Base-by-base conservation (phyloP, 306 rosid genomes). In the Vicia villosa region DNA sequence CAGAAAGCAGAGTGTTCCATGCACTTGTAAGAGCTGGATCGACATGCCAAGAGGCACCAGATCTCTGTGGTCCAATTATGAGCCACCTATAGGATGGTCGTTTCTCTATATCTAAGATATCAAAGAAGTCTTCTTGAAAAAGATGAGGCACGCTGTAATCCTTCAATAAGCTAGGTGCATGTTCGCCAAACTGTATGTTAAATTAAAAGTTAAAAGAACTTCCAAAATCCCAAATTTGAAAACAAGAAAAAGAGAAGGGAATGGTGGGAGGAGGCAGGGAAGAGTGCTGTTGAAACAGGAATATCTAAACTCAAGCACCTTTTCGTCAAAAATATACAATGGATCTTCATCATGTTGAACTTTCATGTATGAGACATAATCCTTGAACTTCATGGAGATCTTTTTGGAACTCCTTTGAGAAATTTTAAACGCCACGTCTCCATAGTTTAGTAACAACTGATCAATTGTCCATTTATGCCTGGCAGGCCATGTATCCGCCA, bases 21-120 rank as follows among this genome's bases (percentile, higher is more conserved):
- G 99, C 99, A 79, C 99, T 94, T 58, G 99, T 94, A 70, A 94
- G 97, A 73, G 96, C 88, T 41, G 99, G 99, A 87, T 94, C 99
- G 83, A 94, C 95, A 85, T 94, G 99, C 99, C 99, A 94, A 45
- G 99, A 91, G 55, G 99, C 97, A 58, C 99, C 99, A 71, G 99
- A 94, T 82, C 97, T 91, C 88, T 91, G 86, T 55, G 99, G 99
- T 62, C 97, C 99, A 77, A 91, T 84, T 66, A 94, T 88, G 76
- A 94, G 81, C 96, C 99, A 94, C 87, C 97, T 88, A 81, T 82
- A 94, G 60, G 99, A 85, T 49, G 99, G 99, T 66, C 99, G 86
- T 64, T 87, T 81, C 63, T 94, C 95, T 52, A 65, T 74, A 63
- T 89, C 92, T 75, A 94, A 75, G 72, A 84, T 78, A 80, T 89